Percentiles rank a stretch among this genome's conserved stretches.
Evolutionary conservation across 306 rosid species (phyloP).

Genomic region (Cucurbita maxima): DNA sequence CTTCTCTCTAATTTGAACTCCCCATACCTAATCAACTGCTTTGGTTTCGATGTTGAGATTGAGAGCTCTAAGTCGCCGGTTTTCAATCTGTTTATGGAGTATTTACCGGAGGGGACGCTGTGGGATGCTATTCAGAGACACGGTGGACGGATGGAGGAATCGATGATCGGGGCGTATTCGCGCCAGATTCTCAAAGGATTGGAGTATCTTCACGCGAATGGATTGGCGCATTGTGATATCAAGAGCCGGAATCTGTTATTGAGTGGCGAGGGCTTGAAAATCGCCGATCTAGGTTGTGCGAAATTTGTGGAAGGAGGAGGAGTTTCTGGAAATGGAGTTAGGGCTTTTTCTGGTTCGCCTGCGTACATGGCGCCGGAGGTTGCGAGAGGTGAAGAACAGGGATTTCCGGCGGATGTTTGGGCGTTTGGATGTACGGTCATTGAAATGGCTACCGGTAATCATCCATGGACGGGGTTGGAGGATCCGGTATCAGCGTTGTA

Average conservation of each 20-base stretch:
- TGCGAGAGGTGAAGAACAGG: constrained; percentile 29
- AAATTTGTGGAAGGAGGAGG: constrained; percentile 7
- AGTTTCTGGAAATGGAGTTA: not conserved
- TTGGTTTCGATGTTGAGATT: constrained; percentile 18
- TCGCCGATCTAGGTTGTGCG: constrained; percentile 48
- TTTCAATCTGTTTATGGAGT: constrained; percentile 38
- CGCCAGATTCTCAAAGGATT: constrained; percentile 33
- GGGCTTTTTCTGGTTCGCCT: constrained; percentile 37
- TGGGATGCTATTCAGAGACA: constrained; percentile 16
- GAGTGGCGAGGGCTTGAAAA: constrained; percentile 11
- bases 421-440: constrained; percentile 44
- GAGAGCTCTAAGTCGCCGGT: constrained; percentile 5
- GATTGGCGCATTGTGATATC: constrained; percentile 43
- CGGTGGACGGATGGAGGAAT: constrained; percentile 23
- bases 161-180: constrained; percentile 15
- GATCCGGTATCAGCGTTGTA: constrained; percentile 31
- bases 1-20: constrained; percentile 23
- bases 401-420: constrained; percentile 35
- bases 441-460: constrained; percentile 33
- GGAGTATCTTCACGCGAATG: constrained; percentile 24
- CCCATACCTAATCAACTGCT: constrained; percentile 18
- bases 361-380: constrained; percentile 43
- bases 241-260: constrained; percentile 34
- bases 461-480: constrained; percentile 23
- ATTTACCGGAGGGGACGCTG: constrained; percentile 27